Evolutionary conservation across 225 moss, liverwort and hornwort genomes (phyloP).

Genomic region (Thuidium tamariscinum): DNA sequence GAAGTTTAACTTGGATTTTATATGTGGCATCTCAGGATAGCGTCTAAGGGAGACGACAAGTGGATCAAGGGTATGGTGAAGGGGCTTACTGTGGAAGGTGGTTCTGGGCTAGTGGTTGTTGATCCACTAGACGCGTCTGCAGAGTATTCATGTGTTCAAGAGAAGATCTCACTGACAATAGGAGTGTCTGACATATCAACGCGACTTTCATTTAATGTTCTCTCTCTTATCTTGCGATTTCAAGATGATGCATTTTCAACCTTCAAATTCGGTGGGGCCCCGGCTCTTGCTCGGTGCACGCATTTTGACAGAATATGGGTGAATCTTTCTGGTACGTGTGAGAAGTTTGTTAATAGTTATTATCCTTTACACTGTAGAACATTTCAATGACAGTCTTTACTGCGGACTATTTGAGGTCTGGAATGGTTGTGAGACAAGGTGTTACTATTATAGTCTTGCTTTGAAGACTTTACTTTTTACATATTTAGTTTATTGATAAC

Average conservation of each 20-base stretch:
- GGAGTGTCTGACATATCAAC: conserved; percentile 67
- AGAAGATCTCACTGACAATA: conserved; percentile 51
- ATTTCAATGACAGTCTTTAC: neutral
- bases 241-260: conserved; percentile 81
- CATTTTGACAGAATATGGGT: conserved; percentile 98
- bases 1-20: neutral
- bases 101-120: conserved; percentile 90
- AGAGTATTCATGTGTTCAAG: conserved; percentile 82
- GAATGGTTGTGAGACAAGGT: neutral
- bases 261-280: conserved; percentile 60
- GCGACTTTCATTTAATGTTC: conserved; percentile 90
- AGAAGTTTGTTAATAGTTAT: neutral
- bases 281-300: conserved; percentile 78
- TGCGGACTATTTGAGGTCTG: neutral
- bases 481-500: neutral
- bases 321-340: conserved; percentile 42
- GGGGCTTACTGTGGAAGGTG: conserved; percentile 83
- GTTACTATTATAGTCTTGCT: neutral
- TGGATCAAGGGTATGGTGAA: conserved; percentile 89
- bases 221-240: conserved; percentile 74
- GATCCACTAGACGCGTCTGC: conserved; percentile 81
- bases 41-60: conserved; percentile 75
- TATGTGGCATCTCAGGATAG: conserved; percentile 48
- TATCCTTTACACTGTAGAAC: neutral
- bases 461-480: neutral